phyloP scores from a whole-genome alignment of 164 flowering plant species.

The Liquidambar formosana region DNA sequence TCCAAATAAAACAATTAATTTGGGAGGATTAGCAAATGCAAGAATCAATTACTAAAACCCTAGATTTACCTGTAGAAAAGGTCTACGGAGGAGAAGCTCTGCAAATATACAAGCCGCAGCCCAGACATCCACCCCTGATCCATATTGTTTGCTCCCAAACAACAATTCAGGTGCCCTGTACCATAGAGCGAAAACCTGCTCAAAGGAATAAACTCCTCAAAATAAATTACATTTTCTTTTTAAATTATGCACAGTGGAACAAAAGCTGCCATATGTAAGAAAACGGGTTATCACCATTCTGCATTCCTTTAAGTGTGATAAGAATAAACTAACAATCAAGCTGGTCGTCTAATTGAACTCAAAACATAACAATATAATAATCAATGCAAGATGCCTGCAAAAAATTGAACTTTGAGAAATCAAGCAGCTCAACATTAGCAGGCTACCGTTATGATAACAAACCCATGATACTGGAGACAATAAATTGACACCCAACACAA shows the following conservation, averaged over 20 bases:
- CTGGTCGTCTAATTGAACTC: too few relatives aligned
- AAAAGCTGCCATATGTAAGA: neutral
- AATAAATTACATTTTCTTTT: too few relatives aligned
- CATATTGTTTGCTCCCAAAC: constrained; percentile 97
- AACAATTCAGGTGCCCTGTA: constrained; percentile 96
- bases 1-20: neutral
- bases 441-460: too few relatives aligned
- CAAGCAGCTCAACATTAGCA: too few relatives aligned
- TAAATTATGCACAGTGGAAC: neutral
- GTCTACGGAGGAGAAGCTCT: constrained; percentile 91
- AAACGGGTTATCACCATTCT: too few relatives aligned
- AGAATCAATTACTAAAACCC: constrained; percentile 1
- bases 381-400: too few relatives aligned
- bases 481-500: too few relatives aligned
- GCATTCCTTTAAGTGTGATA: neutral
- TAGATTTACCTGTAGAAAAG: constrained; percentile 77
- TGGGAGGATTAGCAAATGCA: neutral
- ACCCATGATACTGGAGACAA: too few relatives aligned
- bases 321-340: neutral
- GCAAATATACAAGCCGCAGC: constrained; percentile 99
- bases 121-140: constrained; percentile 96
- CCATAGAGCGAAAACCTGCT: constrained; percentile 96
- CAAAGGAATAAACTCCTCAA: neutral
- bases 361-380: too few relatives aligned
- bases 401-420: too few relatives aligned